Percentiles rank a stretch among this genome's conserved stretches.
These are phyloP conservation scores for Phaeolepiota aurea DNA, from an alignment of 768 basidiomycete genomes.

Conservation along the genomic window DNA sequence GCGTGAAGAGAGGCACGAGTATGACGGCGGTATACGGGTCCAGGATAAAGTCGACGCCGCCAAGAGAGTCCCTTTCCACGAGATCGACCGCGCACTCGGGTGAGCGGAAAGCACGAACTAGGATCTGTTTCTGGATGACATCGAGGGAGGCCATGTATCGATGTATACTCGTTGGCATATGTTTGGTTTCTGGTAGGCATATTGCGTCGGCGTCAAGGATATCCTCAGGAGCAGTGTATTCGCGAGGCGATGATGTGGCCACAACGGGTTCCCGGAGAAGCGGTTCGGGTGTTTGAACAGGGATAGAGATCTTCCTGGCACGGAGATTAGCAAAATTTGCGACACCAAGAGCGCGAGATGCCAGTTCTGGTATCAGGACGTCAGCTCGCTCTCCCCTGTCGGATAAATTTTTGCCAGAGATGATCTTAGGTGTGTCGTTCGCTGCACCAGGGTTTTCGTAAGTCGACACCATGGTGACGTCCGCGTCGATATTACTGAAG, in stretches of 20 bases:
- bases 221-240: slow-evolving; percentile 25
- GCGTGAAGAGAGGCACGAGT: slow-evolving; percentile 33
- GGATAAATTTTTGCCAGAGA: too few relatives aligned
- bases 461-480: too few relatives aligned
- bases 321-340: slow-evolving; percentile 31
- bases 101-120: slow-evolving; percentile 44
- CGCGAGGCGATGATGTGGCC: slow-evolving; percentile 3
- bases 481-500: too few relatives aligned
- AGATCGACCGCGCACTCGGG: slow-evolving; percentile 41
- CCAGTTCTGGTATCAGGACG: slow-evolving; percentile 11
- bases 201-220: slow-evolving; percentile 39
- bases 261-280: too few relatives aligned
- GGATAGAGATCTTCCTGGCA: slow-evolving; percentile 21
- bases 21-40: slow-evolving; percentile 55
- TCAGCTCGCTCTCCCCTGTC: background rate
- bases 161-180: slow-evolving; percentile 30
- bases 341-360: slow-evolving; percentile 22
- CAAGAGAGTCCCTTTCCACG: slow-evolving; percentile 55
- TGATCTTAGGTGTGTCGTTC: too few relatives aligned
- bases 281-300: slow-evolving; percentile 3
- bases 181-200: slow-evolving; percentile 23
- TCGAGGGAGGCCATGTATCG: slow-evolving; percentile 65
- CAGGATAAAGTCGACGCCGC: slow-evolving; percentile 57
- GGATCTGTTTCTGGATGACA: slow-evolving; percentile 56
- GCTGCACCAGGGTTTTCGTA: too few relatives aligned